Base-by-base conservation (phyloP, 345 rosid genomes). In the Erodium maritimum region DNA sequence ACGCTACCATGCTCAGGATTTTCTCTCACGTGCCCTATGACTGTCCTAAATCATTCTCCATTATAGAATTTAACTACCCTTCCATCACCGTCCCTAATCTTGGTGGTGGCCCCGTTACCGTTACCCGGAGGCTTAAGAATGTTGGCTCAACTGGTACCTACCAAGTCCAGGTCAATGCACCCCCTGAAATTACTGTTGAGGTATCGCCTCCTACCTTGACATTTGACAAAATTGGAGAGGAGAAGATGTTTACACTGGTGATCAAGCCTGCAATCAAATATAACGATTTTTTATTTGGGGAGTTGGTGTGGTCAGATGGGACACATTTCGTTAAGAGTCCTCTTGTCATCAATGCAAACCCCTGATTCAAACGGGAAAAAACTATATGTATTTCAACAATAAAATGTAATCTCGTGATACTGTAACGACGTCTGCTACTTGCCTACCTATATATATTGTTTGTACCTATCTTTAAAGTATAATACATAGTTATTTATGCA, bases 11-110 rank as follows among this genome's bases (percentile, higher is more conserved):
- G 8, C 24, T 81, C 8, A 33, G 16, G 18, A 0, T 65, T 5
- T 65, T 73, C 60, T 53, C 65, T 0, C 58, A 63, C 0, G 56
- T 55, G 54, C 65, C 74, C 17, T 64, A 70, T 67, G 1, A 17
- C 2, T 79, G 87, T 45, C 71, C 77, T 0, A 21, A 66, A 33
- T 37, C 67, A 1, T 71, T 64, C 61, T 60, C 20, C 0, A 1
- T 78, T 5, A 23, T 29, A 5, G 60, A 74, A 34, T 73, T 81
- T 54, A 84, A 84, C 80, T 77, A 81, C 70, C 87, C 90, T 19
- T 76, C 87, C 12, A 70, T 84, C 58, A 14, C 80, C 11, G 57
- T 78, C 60, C 67, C 66, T 1, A 18, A 55, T 16, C 76, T 81
- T 25, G 33, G 33, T 2, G 52, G 19, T 1, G 59, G 46, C 54